Evolutionary conservation across 257 asterid genomes (phyloP), one percentile per base, ranked within the genome.

Genomic region (Solanum bulbocastanum): DNA sequence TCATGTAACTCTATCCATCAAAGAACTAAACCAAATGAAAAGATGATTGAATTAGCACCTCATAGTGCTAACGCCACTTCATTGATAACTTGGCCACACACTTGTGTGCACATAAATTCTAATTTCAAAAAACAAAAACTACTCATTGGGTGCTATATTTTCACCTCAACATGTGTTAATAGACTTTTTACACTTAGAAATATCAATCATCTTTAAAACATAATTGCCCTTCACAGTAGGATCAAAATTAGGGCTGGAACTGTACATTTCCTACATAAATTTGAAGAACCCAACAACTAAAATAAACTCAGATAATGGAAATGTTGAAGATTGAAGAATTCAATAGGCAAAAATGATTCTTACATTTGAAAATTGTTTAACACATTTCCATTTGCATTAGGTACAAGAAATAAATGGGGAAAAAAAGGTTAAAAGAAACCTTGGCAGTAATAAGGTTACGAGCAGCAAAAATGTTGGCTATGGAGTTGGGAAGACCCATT

Each of bases 371-470:
- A 73, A 39, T 0, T 7, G n/a, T 76, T 60, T 0, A 13, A 23
- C 3, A 39, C 20, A 75, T n/a, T 39, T n/a, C 8, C 20, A 75
- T n/a, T 39, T n/a, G 14, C 60, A 76, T 40, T 66, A 76, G 13
- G 56, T 84, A 0, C 60, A 60, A 60, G 1, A n/a, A 84, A n/a
- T 8, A 84, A 22, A 40, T 10, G 73, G 36, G 15, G 0, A 1
- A 39, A 22, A 65, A 36, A 3, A 6, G 35, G 18, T 2, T 30
- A 30, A 36, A 20, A 18, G 8, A 71, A 62, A 94, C 98, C 96
- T 96, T 95, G 39, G 96, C 98, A 27, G 96, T 96, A 91, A 91
- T 84, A 93, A 96, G 93, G 88, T 92, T 94, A 52, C 98, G 95
- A 92, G 98, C 98, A 4, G 92, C 92, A 42, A 96, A 94, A 13